Evolutionary conservation across 306 rosid species (phyloP), one percentile per base, ranked within the genome.

Genomic region (Arachis hypogaea): DNA sequence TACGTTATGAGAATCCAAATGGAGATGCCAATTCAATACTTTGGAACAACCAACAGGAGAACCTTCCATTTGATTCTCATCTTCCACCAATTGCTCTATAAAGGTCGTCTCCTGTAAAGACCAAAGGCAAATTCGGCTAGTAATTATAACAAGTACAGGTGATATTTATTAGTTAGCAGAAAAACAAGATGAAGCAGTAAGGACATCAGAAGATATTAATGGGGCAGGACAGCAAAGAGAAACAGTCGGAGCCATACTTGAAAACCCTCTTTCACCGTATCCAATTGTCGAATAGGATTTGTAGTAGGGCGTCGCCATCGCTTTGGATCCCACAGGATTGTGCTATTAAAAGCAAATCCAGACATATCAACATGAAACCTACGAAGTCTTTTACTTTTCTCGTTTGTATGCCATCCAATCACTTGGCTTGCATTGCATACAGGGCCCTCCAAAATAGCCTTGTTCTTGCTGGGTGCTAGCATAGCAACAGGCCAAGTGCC

Each of bases 351-450:
- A 79, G 98, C 99, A 86, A 95, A 95, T 56, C 99, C 99, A 11
- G 99, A 90, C 99, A 95, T 95, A 79, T 95, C 99, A 80, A 95
- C 98, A 78, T 95, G 99, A 85, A 95, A 95, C 87, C 99, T 87
- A 6, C 97, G 88, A 38, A 95, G 89, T 80, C 87, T 87, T 82
- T 85, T 90, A 71, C 97, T 92, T 83, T 85, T 95, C 85, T 90
- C 97, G 77, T 95, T 95, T 33, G 99, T 95, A 77, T 92, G 96
- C 99, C 99, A 95, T 68, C 99, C 99, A 74, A 83, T 75, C 80
- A 95, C 96, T 90, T 85, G 96, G 79, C 90, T 92, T 52, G 90
- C 90, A 72, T 95, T 92, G 85, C 99, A 95, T 7, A 89, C 93
- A 1, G 99, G 95, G 79, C 99, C 99, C 87, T 95, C 99, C 84